Percentiles rank a stretch among this genome's conserved stretches.
Conservation (phyloP, 1,284 basidiomycete species). For the Rhodotorula glutinis region DNA sequence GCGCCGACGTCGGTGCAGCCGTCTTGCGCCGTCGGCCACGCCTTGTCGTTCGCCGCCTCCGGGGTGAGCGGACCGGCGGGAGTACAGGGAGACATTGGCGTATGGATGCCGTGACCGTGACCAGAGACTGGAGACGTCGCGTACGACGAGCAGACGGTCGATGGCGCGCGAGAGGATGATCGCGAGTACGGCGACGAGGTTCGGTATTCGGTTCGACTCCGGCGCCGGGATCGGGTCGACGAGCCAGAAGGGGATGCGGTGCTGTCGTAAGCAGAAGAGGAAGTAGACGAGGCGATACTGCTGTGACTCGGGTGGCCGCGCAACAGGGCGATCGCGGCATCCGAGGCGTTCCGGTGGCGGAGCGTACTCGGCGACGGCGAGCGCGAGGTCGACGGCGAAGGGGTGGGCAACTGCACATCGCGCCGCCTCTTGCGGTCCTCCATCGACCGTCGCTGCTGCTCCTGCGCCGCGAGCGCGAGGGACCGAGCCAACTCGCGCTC, state of each 20-base stretch:
- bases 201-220: slow-evolving; percentile 21
- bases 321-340: slow-evolving; percentile 37
- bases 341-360: slow-evolving; percentile 37
- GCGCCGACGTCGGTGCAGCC: not conserved
- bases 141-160: slow-evolving; percentile 29
- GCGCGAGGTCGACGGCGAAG: slow-evolving; percentile 34
- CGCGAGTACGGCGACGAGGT: slow-evolving; percentile 34
- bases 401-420: slow-evolving; percentile 22
- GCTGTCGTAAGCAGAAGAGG: slow-evolving; percentile 12
- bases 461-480: slow-evolving; percentile 18
- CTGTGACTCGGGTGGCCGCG: slow-evolving; percentile 11
- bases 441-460: slow-evolving; percentile 25
- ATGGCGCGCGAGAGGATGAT: slow-evolving; percentile 28
- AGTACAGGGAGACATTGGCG: slow-evolving; percentile 29
- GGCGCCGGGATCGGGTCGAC: slow-evolving; percentile 17
- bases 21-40: slow-evolving; percentile 11
- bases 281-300: not conserved
- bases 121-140: slow-evolving; percentile 23
- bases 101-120: slow-evolving; percentile 21
- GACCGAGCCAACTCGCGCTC: slow-evolving; percentile 25
- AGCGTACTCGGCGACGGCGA: slow-evolving; percentile 34
- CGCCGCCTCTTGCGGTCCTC: slow-evolving; percentile 40
- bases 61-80: slow-evolving; percentile 35
- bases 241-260: slow-evolving; percentile 12
- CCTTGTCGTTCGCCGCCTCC: slow-evolving; percentile 18